These are phyloP conservation scores for Ustulina deusta DNA, from an alignment of 2,329 filamentous ascomycete species.

Conservation along the genomic window DNA sequence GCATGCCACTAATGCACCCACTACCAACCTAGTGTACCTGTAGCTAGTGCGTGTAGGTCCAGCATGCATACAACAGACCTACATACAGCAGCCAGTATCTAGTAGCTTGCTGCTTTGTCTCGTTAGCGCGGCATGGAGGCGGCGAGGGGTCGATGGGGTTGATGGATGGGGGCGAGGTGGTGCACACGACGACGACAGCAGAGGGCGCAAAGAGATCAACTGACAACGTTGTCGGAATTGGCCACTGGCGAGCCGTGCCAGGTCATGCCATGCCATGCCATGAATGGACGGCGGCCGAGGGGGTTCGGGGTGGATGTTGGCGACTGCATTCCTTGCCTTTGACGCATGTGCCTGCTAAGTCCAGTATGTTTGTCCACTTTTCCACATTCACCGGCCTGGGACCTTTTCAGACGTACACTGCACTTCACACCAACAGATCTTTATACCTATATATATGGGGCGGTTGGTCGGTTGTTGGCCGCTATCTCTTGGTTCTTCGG, in stretches of 20 bases:
- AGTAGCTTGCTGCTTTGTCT: constrained; percentile 7
- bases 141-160: constrained; percentile 24
- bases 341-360: not conserved
- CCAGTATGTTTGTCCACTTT: too few relatives aligned
- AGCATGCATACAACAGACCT: not conserved
- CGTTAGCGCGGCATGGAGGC: constrained; percentile 1
- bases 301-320: constrained; percentile 21
- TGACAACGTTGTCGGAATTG: not conserved
- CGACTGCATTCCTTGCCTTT: constrained; percentile 32
- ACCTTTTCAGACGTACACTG: too few relatives aligned
- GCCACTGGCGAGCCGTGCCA: not conserved
- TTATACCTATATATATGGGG: constrained; percentile 27
- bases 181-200: too few relatives aligned
- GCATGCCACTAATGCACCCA: constrained; percentile 22
- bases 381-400: constrained; percentile 1
- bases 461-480: constrained; percentile 17
- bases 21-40: too few relatives aligned
- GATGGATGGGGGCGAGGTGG: too few relatives aligned
- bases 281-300: not conserved
- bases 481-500: constrained; percentile 9
- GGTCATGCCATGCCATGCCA: not conserved
- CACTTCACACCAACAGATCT: not conserved
- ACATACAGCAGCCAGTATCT: not conserved
- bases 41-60: too few relatives aligned
- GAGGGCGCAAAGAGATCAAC: constrained; percentile 1